These are phyloP conservation scores for Yarrowia sp. DNA, from an alignment of 805 yeast genomes.

Conservation along the genomic window DNA sequence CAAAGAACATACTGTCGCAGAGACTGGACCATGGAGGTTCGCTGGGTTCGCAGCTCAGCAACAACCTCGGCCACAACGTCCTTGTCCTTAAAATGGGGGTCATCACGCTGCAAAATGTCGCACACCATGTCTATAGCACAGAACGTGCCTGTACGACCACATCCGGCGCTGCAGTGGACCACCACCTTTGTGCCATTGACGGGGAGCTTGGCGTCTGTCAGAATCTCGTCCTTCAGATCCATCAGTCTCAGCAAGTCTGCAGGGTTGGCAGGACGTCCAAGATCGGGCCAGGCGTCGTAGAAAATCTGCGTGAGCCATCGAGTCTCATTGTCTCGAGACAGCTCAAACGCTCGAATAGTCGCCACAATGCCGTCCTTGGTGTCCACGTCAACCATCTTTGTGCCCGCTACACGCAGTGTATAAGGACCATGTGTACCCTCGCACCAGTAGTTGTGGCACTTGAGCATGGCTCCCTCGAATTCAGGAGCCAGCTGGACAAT, in stretches of 20 bases:
- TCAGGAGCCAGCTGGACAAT: constrained; percentile 78
- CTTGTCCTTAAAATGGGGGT: constrained; percentile 26
- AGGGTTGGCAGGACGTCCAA: constrained; percentile 62
- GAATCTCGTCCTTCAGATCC: constrained; percentile 40
- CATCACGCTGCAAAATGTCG: constrained; percentile 30
- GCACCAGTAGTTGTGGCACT: constrained; percentile 84
- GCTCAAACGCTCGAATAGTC: constrained; percentile 1
- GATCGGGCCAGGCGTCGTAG: constrained; percentile 80
- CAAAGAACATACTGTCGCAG: constrained; percentile 71
- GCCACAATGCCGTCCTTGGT: constrained; percentile 6
- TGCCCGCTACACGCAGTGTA: neutral
- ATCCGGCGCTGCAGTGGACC: constrained; percentile 95
- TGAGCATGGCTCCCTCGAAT: constrained; percentile 74
- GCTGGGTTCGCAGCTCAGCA: constrained; percentile 64
- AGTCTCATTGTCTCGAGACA: neutral
- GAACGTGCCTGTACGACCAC: constrained; percentile 94
- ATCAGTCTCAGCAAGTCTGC: constrained; percentile 61
- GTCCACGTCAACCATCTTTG: constrained; percentile 1
- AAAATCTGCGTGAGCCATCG: constrained; percentile 71
- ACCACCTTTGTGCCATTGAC: constrained; percentile 48
- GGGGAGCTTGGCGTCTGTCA: neutral
- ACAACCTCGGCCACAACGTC: constrained; percentile 66
- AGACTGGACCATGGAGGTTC: constrained; percentile 83
- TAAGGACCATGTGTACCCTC: constrained; percentile 2
- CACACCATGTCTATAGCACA: constrained; percentile 45